phyloP scores from a whole-genome alignment of 2,329 filamentous ascomycete genomes.

The Penicillium olsonii region DNA sequence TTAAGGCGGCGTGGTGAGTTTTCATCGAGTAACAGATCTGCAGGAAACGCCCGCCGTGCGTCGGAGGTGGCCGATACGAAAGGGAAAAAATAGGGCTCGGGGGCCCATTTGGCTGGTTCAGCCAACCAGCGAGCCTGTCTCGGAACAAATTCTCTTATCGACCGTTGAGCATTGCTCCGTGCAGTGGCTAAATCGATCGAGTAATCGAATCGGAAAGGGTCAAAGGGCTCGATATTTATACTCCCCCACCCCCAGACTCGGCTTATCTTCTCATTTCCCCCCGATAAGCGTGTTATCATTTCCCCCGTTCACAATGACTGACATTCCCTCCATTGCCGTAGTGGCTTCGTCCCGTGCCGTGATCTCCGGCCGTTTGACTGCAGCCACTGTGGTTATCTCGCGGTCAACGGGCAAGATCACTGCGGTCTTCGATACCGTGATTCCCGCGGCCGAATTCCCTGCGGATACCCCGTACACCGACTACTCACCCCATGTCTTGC shows the following conservation, averaged over 20 bases:
- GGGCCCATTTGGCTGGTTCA: no score
- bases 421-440: slow-evolving; percentile 69
- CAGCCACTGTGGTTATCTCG: slow-evolving; percentile 82
- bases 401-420: slow-evolving; percentile 80
- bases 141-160: no score
- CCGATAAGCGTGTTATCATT: not conserved
- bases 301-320: slow-evolving; percentile 20
- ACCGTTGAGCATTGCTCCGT: no score
- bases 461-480: slow-evolving; percentile 72
- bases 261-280: no score
- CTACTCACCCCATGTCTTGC: slow-evolving; percentile 78
- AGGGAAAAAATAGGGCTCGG: no score
- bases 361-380: slow-evolving; percentile 72
- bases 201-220: no score
- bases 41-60: slow-evolving; percentile 18
- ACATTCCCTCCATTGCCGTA: slow-evolving; percentile 62
- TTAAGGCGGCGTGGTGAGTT: no score
- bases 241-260: no score
- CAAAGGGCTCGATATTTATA: no score
- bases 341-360: slow-evolving; percentile 83
- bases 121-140: not conserved
- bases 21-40: no score
- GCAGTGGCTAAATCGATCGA: no score
- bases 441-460: slow-evolving; percentile 76
- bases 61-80: slow-evolving; percentile 33